Evolutionary conservation across 1,284 basidiomycete genomes (phyloP).

Genomic region (Macrocystidia cucumis): DNA sequence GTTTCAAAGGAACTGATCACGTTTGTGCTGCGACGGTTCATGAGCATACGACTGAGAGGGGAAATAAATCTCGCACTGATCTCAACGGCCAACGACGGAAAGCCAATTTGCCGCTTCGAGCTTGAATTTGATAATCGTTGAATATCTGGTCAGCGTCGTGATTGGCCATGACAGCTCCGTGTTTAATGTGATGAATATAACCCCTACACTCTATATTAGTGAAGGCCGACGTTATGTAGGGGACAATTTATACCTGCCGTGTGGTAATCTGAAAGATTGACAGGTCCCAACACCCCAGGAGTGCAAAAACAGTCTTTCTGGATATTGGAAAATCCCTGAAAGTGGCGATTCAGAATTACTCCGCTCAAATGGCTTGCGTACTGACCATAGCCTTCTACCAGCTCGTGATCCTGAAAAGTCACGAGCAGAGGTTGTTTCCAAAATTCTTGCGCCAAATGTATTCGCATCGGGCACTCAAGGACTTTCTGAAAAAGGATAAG

Average conservation of each 20-base stretch:
- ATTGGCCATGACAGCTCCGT: constrained; percentile 28
- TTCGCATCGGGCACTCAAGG: too few species aligned
- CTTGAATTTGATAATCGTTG: constrained; percentile 55
- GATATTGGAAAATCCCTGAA: constrained; percentile 23
- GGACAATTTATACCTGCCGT: neutral
- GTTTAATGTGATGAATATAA: constrained; percentile 50
- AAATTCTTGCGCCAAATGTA: constrained; percentile 26
- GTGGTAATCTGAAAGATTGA: constrained; percentile 14
- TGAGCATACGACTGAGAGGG: constrained; percentile 8
- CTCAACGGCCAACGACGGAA: constrained; percentile 66
- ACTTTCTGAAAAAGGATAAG: too few species aligned
- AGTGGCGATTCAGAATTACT: too few species aligned
- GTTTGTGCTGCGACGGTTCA: constrained; percentile 45
- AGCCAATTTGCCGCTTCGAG: constrained; percentile 38
- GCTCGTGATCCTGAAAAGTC: constrained; percentile 19
- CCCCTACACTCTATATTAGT: constrained; percentile 34
- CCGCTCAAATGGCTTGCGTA: neutral
- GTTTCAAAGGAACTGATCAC: constrained; percentile 24
- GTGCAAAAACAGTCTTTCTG: constrained; percentile 17
- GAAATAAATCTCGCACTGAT: constrained; percentile 33
- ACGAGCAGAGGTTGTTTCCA: constrained; percentile 19
- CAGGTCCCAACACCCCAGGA: constrained; percentile 21
- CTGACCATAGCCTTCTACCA: constrained; percentile 20
- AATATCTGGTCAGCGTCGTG: constrained; percentile 48
- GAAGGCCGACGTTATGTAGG: neutral